Base-by-base conservation (phyloP, 345 rosid genomes). In the Bruguiera gymnorhiza region DNA sequence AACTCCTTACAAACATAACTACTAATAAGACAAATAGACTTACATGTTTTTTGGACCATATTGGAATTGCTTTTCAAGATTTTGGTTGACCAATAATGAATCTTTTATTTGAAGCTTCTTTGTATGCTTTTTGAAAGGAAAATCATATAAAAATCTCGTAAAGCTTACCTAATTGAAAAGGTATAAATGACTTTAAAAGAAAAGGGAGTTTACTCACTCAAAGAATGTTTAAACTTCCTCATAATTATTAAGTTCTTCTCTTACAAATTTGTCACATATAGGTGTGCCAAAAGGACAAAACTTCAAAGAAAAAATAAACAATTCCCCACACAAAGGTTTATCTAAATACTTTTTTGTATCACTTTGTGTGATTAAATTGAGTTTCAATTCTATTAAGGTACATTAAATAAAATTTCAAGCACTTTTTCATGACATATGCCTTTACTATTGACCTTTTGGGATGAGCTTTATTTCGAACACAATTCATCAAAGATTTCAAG, bases 271-370 rank as follows among this genome's bases (percentile, higher is more conserved):
- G 2, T 27, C 29, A 27, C 2, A 27, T 27, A 27, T 27, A 27
- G 2, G 29, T 27, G 29, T 27, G 29, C 29, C 1, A 27, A 27
- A 27, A 27, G 29, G 29, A 27, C 0, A 27, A 27, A 27, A 27
- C 29, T 52, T 51, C 5, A 15, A 3, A 18, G 23, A 29, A 31
- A 66, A 66, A 9, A 66, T 7, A 13, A 52, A 55, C 4, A 31
- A 54, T 0, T 6, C 11, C 13, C 2, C 39, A 30, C n/a, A 9
- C 0, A 7, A 1, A 0, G 1, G 0, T 2, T 16, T 11, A 27
- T 65, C 26, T 1, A 5, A 24, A 65, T 65, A 50, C 18, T 24
- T 1, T 2, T 65, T 57, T 19, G 11, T 9, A 0, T 0, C 1
- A 50, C 2, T 65, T 57, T 19, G 11, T 9, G 2, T 0, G 5